Evolutionary conservation across 352 stramenopile species (phyloP), one percentile per base, ranked within the genome.

Genomic region (Sclerospora graminicola): DNA sequence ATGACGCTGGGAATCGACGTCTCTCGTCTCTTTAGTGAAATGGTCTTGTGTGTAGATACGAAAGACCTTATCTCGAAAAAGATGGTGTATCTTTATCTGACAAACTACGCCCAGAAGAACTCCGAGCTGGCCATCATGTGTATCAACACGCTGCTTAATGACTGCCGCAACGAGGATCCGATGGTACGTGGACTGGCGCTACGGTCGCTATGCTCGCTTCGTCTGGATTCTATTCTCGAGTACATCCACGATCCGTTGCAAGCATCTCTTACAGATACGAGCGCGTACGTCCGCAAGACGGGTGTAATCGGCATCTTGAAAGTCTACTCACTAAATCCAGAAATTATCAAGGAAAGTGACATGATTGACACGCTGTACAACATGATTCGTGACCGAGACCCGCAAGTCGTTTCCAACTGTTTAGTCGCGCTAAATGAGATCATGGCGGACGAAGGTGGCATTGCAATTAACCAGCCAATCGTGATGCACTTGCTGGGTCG

Each of bases 61-160:
- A 89, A 95, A 38, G 96, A 99, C 77, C 81, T 99, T 9, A 97
- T 99, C 39, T 94, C 98, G 21, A 99, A 99, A 76, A 99, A 99
- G 64, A 99, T 99, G 95, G 94, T 98, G 14, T 99, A 99, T 57
- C 76, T 98, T n/a, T 99, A 98, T 63, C 71, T 99, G 18, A 97
- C 92, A 58, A 98, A 97, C 61, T 99, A 99, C 71, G 97, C 97
- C 5, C 81, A 96, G 48, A 95, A 95, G 50, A 98, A 99, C 69
- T 96, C 95, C 26, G 96, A 99, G 45, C 72, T 99, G 45, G 96
- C 96, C 27, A 97, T 99, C 63, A 98, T 99, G 88, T 98, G 92
- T 64, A 98, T 98, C 58, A 99, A 99, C 75, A 99, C 96, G 39
- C 74, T 99, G 34, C 76, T 97, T n/a, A 98, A 98, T 48, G 97